These are phyloP conservation scores for Meyerozyma elateridarum DNA, from an alignment of 1,139 yeast genomes.

Conservation along the genomic window DNA sequence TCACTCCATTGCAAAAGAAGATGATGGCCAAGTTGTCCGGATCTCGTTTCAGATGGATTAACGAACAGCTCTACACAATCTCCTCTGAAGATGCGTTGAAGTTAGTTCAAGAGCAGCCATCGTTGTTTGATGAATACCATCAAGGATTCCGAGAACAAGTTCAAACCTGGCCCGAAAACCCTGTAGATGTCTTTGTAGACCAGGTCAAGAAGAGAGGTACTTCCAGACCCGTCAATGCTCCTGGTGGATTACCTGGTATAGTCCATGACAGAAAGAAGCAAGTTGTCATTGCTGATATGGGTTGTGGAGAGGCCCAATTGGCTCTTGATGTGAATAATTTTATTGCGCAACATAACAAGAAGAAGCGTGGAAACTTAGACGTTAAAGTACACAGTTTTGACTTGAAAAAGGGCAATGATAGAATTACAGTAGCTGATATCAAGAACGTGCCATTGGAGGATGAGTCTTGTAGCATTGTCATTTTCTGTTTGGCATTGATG, in stretches of 20 bases:
- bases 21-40: constrained; percentile 95
- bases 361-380: constrained; percentile 32
- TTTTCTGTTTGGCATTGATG: constrained; percentile 92
- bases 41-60: constrained; percentile 95
- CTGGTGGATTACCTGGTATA: constrained; percentile 88
- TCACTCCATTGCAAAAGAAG: constrained; percentile 90
- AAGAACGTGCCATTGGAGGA: constrained; percentile 81
- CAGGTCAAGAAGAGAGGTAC: constrained; percentile 59
- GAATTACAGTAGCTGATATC: constrained; percentile 93
- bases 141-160: constrained; percentile 94
- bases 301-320: constrained; percentile 95
- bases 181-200: constrained; percentile 80
- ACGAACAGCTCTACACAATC: constrained; percentile 87
- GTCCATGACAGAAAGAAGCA: constrained; percentile 25
- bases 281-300: constrained; percentile 93
- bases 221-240: constrained; percentile 74
- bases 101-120: constrained; percentile 76
- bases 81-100: constrained; percentile 72
- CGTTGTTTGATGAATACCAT: constrained; percentile 88
- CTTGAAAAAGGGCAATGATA: constrained; percentile 75
- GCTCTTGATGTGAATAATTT: constrained; percentile 60
- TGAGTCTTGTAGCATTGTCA: constrained; percentile 74
- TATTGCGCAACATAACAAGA: constrained; percentile 31
- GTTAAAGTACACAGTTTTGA: constrained; percentile 85
- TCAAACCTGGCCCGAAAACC: constrained; percentile 96